Evolutionary conservation across 768 basidiomycete genomes (phyloP), one percentile per base, ranked within the genome.

Genomic region (Lyophyllum atratum): DNA sequence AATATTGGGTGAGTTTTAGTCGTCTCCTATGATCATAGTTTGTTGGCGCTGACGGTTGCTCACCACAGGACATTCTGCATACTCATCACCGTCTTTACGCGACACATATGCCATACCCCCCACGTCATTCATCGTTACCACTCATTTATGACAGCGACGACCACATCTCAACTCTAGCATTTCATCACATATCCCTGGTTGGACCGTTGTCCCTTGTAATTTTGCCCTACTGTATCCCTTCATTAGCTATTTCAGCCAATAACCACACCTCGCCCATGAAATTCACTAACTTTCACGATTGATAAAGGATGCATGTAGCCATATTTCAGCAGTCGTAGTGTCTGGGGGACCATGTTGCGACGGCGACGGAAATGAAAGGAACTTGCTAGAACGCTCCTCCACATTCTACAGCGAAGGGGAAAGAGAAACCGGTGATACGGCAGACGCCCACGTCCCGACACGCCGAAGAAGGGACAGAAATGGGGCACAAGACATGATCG

Each of bases 91-190:
- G 33, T 52, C 50, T 31, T 46, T 58, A 58, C 52, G 40, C 56
- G 28, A 21, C 40, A 42, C 52, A 49, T 28, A 52, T 39, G 25
- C 34, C 6, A 37, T 58, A 42, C 25, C 52, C 25, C 52, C n/a
- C 42, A 31, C 25, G 21, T n/a, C 43, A 43, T 45, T 45, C 42
- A 33, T 34, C 25, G 24, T 51, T 39, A 25, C 29, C 50, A 26
- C 19, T 28, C 25, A 37, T 42, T 52, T 52, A 52, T 42, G 50
- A 52, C 50, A 52, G 50, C 39, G 50, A 52, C 37, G 50, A 52
- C 39, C 11, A 19, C 26, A 50, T 33, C 6, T 33, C 31, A 15
- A 19, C 29, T 3, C 49, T 39, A 50, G 31, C 28, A 4, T 33
- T 50, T 11, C 44, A 24, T 37, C 21, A 19, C n/a, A 12, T 40